Conservation (phyloP, 768 basidiomycete species). For the Russula earlei region DNA sequence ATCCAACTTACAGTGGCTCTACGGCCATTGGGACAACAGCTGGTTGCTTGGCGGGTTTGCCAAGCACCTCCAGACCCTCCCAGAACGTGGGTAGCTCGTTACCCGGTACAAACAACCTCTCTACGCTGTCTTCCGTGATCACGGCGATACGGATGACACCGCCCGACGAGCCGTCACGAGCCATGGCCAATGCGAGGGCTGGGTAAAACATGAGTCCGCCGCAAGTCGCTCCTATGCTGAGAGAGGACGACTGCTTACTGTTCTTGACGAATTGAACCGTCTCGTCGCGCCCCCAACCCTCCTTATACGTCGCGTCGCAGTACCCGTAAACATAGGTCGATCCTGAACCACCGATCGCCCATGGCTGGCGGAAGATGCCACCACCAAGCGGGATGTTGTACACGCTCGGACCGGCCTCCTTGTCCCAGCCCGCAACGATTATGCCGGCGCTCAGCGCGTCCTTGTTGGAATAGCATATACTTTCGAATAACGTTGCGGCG, state of each 20-base stretch:
- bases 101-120: slow-evolving; percentile 88
- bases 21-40: slow-evolving; percentile 36
- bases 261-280: slow-evolving; percentile 93
- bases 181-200: slow-evolving; percentile 95
- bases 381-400: slow-evolving; percentile 97
- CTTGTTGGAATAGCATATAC: slow-evolving; percentile 90
- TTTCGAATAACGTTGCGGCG: slow-evolving; percentile 78
- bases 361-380: slow-evolving; percentile 93
- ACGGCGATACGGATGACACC: slow-evolving; percentile 97
- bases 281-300: slow-evolving; percentile 84
- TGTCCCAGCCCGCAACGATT: slow-evolving; percentile 98
- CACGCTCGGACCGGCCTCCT: slow-evolving; percentile 79
- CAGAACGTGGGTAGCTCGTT: slow-evolving; percentile 84
- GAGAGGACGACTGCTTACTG: slow-evolving; percentile 44
- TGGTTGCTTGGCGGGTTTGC: slow-evolving; percentile 25
- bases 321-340: slow-evolving; percentile 98
- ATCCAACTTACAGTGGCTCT: slow-evolving; percentile 25
- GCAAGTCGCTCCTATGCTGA: neutral
- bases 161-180: slow-evolving; percentile 94
- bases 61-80: slow-evolving; percentile 72
- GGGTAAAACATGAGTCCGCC: slow-evolving; percentile 3
- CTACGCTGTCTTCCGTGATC: slow-evolving; percentile 86
- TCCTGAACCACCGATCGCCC: slow-evolving; percentile 98
- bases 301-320: slow-evolving; percentile 95
- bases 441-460: slow-evolving; percentile 83